phyloP scores from a whole-genome alignment of 768 basidiomycete species.

The Brasilioporus rufonigricans region DNA sequence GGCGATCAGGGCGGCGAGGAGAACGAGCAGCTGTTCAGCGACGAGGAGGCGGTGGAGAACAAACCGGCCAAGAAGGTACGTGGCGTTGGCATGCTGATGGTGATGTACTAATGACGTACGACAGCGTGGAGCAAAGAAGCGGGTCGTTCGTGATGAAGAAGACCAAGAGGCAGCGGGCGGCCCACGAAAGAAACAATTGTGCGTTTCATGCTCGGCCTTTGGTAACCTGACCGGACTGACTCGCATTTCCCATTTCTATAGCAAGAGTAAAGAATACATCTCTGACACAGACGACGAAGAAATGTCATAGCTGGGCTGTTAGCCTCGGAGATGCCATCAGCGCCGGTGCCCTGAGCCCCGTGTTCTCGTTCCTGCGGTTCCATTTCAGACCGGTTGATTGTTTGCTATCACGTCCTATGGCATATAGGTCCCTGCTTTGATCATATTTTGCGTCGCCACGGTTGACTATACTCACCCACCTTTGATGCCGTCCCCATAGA shows the following conservation, averaged over 20 bases:
- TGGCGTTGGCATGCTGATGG: neutral
- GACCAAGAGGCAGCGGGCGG: slow-evolving; percentile 60
- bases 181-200: slow-evolving; percentile 80
- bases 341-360: neutral
- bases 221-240: neutral
- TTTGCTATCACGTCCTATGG: neutral
- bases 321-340: neutral
- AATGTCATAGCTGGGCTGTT: slow-evolving; percentile 48
- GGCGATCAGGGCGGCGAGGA: slow-evolving; percentile 49
- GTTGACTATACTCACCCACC: neutral
- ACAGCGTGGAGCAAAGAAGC: slow-evolving; percentile 60
- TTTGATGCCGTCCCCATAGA: neutral
- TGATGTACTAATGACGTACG: neutral
- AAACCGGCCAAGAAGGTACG: slow-evolving; percentile 70
- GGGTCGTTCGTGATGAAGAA: slow-evolving; percentile 77
- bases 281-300: slow-evolving; percentile 83
- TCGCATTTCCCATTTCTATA: slow-evolving; percentile 28
- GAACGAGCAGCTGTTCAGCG: slow-evolving; percentile 66
- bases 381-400: neutral
- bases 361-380: neutral
- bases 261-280: slow-evolving; percentile 87
- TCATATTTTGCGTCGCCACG: neutral
- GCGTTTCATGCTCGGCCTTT: slow-evolving; percentile 25
- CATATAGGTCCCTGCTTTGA: neutral
- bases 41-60: slow-evolving; percentile 56